These are phyloP conservation scores for Dictyostelium discoideum DNA, from an alignment of 78 protist species.

Conservation along the genomic window dicty_2.7 NC_007088.5:4405001-4405500, in stretches of 20 bases:
- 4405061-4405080: not conserved
- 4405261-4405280: not conserved
- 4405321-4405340: constrained; percentile 33
- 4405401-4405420: constrained; percentile 1
- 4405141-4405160: constrained; percentile 75
- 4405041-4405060: not conserved
- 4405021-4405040: too few relatives aligned
- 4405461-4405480: not conserved
- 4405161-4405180: constrained; percentile 41
- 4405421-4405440: not conserved
- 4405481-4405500: not conserved
- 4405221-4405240: not conserved
- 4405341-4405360: not conserved
- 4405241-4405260: not conserved
- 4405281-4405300: not conserved
- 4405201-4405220: constrained; percentile 39
- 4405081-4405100: constrained; percentile 1
- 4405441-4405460: not conserved
- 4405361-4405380: constrained; percentile 43
- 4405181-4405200: constrained; percentile 33
- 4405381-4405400: constrained; percentile 61
- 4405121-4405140: constrained; percentile 49
- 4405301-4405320: not conserved
- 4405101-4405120: constrained; percentile 15
- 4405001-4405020: not conserved